Evolutionary conservation across 139 green algal genomes (phyloP), one percentile per base, ranked within the genome.

Genomic region (Micractinium conductrix): DNA sequence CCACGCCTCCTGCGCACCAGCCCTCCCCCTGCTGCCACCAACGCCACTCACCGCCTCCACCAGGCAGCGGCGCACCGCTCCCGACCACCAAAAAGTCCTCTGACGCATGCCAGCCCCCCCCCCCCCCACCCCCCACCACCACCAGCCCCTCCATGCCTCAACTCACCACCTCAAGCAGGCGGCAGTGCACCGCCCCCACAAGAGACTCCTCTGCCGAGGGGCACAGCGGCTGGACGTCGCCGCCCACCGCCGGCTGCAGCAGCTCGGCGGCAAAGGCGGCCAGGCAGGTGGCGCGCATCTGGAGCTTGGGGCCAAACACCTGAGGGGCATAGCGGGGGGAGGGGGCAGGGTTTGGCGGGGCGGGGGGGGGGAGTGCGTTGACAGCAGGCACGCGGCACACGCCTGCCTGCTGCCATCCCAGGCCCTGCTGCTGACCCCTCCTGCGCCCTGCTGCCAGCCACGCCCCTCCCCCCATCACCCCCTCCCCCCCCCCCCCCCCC

Each of bases 111-210:
- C n/a, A n/a, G n/a, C n/a, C n/a, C n/a, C n/a, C n/a, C n/a, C n/a
- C n/a, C n/a, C n/a, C n/a, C n/a, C n/a, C n/a, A n/a, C n/a, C n/a
- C n/a, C n/a, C n/a, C n/a, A n/a, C n/a, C n/a, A n/a, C n/a, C n/a
- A n/a, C n/a, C n/a, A n/a, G n/a, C n/a, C n/a, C n/a, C n/a, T n/a
- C n/a, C n/a, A n/a, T n/a, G n/a, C n/a, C n/a, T n/a, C n/a, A n/a
- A n/a, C 83, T 53, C 62, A 91, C 88, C 78, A 80, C 17, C n/a
- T 90, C 80, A 16, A 91, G 73, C 43, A 92, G 83, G 69, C 58
- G 33, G 67, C 53, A 81, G 85, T 92, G 88, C 53, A 92, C 19
- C 37, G 58, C 45, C 5, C 43, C 88, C 21, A 86, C 79, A 17
- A 76, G 65, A 1, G 86, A 90, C 28, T 74, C 85, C 8, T 78